Percentiles rank a stretch among this genome's conserved stretches.
Evolutionary conservation across 1,139 yeast species (phyloP).

Genomic region (Pichia sp.): DNA sequence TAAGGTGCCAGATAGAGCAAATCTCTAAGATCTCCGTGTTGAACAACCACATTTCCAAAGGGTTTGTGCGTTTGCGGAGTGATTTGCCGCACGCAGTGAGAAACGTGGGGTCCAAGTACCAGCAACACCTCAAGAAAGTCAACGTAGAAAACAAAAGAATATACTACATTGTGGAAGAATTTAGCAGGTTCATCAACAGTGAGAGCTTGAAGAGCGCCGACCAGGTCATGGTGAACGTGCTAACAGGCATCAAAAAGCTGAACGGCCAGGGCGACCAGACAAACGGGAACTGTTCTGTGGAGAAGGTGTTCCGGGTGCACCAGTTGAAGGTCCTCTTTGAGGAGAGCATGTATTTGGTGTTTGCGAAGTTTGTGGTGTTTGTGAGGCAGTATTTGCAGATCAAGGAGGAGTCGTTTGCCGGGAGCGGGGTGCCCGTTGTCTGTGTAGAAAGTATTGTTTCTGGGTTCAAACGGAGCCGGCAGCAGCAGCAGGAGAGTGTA

Average conservation of each 20-base stretch:
- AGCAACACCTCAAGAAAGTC: conserved; percentile 16
- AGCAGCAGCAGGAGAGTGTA: background rate
- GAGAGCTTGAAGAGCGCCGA: conserved; percentile 7
- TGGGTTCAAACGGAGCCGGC: background rate
- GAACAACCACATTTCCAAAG: conserved; percentile 17
- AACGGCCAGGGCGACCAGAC: background rate
- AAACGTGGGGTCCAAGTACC: conserved; percentile 19
- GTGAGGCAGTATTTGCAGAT: background rate
- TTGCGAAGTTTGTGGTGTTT: conserved; percentile 1
- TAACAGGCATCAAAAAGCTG: background rate
- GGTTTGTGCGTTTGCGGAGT: conserved; percentile 16
- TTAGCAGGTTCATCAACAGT: conserved; percentile 3
- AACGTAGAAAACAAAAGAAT: conserved; percentile 11
- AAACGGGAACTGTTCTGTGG: background rate
- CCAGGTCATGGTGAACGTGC: background rate
- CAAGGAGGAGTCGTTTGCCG: background rate
- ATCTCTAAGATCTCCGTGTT: conserved; percentile 16
- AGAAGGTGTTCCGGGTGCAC: conserved; percentile 4
- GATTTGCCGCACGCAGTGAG: conserved; percentile 7
- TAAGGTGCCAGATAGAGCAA: conserved; percentile 12
- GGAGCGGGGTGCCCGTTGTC: background rate
- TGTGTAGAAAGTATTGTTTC: background rate
- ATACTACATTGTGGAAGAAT: conserved; percentile 2
- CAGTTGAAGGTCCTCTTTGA: conserved; percentile 6
- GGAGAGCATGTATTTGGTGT: conserved; percentile 3